Evolutionary conservation across 257 asterid genomes (phyloP), one percentile per base, ranked within the genome.

Genomic region (Salvia rosmarinus): DNA sequence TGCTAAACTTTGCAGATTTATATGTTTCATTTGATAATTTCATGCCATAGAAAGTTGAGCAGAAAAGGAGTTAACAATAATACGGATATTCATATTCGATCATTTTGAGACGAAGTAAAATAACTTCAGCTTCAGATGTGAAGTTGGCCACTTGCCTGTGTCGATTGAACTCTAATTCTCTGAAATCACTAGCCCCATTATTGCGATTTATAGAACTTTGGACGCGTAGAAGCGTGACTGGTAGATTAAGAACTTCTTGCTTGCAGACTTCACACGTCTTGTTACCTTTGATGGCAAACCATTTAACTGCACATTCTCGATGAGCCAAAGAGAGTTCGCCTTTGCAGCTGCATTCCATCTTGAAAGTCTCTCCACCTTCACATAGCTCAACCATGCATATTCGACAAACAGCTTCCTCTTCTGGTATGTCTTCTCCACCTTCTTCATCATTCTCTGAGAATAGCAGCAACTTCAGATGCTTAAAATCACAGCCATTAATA

Each of bases 341-440:
- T 82, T 84, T 92, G 95, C 98, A 90, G 82, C 91, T 90, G 55
- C 98, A 92, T 66, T 92, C 98, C 96, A 90, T 61, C 85, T 90
- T 92, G 9, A 92, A 88, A 2, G 98, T 92, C 80, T 92, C 96
- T 20, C 97, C 98, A 32, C 95, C 93, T 85, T 92, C 98, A 43
- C 97, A 80, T 19, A 92, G 83, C 54, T 92, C 98, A 52, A 90
- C 87, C 28, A 92, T 63, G 81, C 98, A 92, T 68, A 92, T 92
- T 72, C 98, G 85, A 77, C 98, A 92, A 62, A 92, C 95, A 12
- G 97, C 97, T 49, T 90, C 97, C 64, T 88, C 96, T 82, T 92
- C 96, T 0, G 91, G 89, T 78, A 92, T 90, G 80, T 90, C 96
- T 81, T 89, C 92, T 16, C 90, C 92, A 47, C 81, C 77, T 12